These are phyloP conservation scores for Rauvolfia tetraphylla DNA, from an alignment of 257 asterid species.

Conservation along the genomic window DNA sequence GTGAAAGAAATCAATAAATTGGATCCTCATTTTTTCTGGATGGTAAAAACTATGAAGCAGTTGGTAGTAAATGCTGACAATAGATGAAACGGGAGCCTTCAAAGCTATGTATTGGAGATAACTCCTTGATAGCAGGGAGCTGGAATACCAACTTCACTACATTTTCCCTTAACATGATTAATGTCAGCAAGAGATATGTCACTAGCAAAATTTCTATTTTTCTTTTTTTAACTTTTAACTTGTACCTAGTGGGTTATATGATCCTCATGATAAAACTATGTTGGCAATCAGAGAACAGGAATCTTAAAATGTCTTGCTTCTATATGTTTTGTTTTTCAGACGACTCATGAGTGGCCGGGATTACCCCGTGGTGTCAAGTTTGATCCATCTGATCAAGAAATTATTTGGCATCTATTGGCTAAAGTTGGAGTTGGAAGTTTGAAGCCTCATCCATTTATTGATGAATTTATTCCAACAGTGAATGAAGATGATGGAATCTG, in stretches of 20 bases:
- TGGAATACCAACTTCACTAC: not conserved
- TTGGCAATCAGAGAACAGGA: not conserved
- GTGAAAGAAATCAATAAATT: too few relatives aligned
- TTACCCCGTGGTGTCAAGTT: slow-evolving; percentile 93
- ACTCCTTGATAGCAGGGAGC: not conserved
- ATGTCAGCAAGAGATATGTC: not conserved
- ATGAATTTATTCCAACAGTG: slow-evolving; percentile 83
- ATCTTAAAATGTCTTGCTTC: not conserved
- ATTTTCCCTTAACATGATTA: not conserved
- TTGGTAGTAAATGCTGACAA: not conserved
- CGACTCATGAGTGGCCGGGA: slow-evolving; percentile 89
- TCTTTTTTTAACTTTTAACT: not conserved
- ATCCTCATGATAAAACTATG: not conserved
- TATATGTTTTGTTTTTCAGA: slow-evolving; percentile 35
- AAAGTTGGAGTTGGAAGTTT: slow-evolving; percentile 51
- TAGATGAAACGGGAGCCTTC: not conserved
- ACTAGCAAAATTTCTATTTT: not conserved
- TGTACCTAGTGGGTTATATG: not conserved
- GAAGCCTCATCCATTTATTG: slow-evolving; percentile 71
- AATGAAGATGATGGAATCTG: slow-evolving; percentile 90
- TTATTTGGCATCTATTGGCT: slow-evolving; percentile 76
- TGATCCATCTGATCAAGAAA: slow-evolving; percentile 91
- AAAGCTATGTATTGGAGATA: not conserved
- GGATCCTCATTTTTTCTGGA: not conserved
- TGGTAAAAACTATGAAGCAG: not conserved